Evolutionary conservation across 768 basidiomycete genomes (phyloP).

Genomic region (Stropharia rugosoannulata): DNA sequence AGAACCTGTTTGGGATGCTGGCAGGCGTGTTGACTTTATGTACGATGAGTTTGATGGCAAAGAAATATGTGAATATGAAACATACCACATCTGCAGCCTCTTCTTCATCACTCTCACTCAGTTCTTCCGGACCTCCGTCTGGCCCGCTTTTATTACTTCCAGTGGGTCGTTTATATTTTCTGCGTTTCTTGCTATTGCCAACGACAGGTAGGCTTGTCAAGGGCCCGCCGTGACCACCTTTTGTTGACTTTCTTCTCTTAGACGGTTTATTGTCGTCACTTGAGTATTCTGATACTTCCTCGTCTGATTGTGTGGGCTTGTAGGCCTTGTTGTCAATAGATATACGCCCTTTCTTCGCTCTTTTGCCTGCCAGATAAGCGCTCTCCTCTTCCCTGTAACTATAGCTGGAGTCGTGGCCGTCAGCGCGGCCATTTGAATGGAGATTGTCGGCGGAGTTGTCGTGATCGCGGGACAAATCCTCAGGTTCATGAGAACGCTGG

Average conservation of each 20-base stretch:
- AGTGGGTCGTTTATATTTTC: slow-evolving; percentile 35
- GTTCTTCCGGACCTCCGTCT: slow-evolving; percentile 44
- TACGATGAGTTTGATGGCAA: slow-evolving; percentile 23
- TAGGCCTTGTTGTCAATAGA: slow-evolving; percentile 83
- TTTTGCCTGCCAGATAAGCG: slow-evolving; percentile 48
- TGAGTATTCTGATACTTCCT: slow-evolving; percentile 58
- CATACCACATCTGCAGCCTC: slow-evolving; percentile 11
- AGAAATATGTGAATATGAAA: slow-evolving; percentile 6
- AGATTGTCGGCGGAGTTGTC: slow-evolving; percentile 27
- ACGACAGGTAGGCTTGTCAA: slow-evolving; percentile 69
- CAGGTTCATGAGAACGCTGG: slow-evolving; percentile 58
- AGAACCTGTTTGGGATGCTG: slow-evolving; percentile 29
- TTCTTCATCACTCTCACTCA: slow-evolving; percentile 43
- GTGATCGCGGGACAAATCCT: slow-evolving; percentile 34
- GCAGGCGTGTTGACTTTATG: slow-evolving; percentile 34
- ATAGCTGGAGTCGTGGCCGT: slow-evolving; percentile 54
- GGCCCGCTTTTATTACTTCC: slow-evolving; percentile 24
- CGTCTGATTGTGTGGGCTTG: slow-evolving; percentile 63
- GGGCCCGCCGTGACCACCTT: slow-evolving; percentile 51
- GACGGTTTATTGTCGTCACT: slow-evolving; percentile 54
- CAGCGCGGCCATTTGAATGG: slow-evolving; percentile 33
- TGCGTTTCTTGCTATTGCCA: slow-evolving; percentile 65
- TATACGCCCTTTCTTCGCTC: slow-evolving; percentile 56
- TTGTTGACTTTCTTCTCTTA: slow-evolving; percentile 56
- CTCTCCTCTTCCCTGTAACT: slow-evolving; percentile 79